Evolutionary conservation across 768 basidiomycete genomes (phyloP).

Genomic region (Kwoniella pini): DNA sequence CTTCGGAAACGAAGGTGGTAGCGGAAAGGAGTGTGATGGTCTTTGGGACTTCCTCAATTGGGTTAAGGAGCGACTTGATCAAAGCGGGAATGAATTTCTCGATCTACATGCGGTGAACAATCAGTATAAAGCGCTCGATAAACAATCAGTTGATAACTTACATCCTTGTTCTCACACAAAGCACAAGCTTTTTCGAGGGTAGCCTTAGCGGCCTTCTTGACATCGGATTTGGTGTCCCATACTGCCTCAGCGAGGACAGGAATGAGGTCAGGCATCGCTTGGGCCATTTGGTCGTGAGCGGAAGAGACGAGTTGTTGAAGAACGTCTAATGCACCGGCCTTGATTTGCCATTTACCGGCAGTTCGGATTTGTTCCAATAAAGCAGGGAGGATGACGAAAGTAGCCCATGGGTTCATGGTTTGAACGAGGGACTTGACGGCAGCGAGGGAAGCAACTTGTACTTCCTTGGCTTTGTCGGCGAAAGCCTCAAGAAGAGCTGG

Average conservation of each 20-base stretch:
- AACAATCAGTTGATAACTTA: slow-evolving; percentile 13
- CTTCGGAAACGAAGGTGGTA: slow-evolving; percentile 99
- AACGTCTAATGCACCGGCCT: slow-evolving; percentile 78
- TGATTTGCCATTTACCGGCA: slow-evolving; percentile 96
- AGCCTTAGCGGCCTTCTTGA: slow-evolving; percentile 96
- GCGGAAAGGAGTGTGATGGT: slow-evolving; percentile 94
- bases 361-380: slow-evolving; percentile 92
- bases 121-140: slow-evolving; percentile 61
- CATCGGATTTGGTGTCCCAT: slow-evolving; percentile 98
- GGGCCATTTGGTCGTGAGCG: slow-evolving; percentile 78
- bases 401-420: slow-evolving; percentile 85
- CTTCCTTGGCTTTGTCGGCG: slow-evolving; percentile 90
- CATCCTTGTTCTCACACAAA: slow-evolving; percentile 97
- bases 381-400: slow-evolving; percentile 75
- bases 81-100: slow-evolving; percentile 81
- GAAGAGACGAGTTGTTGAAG: slow-evolving; percentile 83
- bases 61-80: slow-evolving; percentile 97
- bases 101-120: slow-evolving; percentile 57
- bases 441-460: slow-evolving; percentile 78
- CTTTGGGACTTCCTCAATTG: slow-evolving; percentile 96
- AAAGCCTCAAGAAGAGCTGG: slow-evolving; percentile 83
- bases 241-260: slow-evolving; percentile 92
- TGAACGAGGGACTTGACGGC: slow-evolving; percentile 75
- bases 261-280: slow-evolving; percentile 90
- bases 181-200: slow-evolving; percentile 92